These are phyloP conservation scores for Albugo laibachii DNA, from an alignment of 352 stramenopile species.

Conservation along the genomic window DNA sequence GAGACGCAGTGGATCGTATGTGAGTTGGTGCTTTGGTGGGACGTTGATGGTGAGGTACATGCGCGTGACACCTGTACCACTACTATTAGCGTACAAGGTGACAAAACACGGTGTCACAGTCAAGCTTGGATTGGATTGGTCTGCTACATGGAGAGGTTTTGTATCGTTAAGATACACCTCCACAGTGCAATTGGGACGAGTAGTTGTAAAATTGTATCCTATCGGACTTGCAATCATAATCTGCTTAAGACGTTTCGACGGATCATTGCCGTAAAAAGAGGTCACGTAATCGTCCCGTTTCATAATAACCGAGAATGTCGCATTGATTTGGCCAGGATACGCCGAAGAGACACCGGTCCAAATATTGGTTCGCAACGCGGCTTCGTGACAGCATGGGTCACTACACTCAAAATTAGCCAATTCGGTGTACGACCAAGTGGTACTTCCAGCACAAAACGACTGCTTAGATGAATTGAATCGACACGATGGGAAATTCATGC, in stretches of 20 bases:
- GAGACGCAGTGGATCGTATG: conserved; percentile 40
- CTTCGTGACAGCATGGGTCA: conserved; percentile 57
- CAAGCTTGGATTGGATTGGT: neutral
- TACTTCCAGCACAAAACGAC: conserved; percentile 28
- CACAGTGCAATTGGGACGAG: neutral
- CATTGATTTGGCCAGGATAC: conserved; percentile 47
- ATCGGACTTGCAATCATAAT: conserved; percentile 48
- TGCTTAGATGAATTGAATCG: conserved; percentile 41
- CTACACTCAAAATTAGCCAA: conserved; percentile 41
- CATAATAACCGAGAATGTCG: conserved; percentile 51
- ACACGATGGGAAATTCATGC: conserved; percentile 56
- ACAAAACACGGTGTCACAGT: conserved; percentile 26
- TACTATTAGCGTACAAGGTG: conserved; percentile 15
- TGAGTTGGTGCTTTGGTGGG: conserved; percentile 14
- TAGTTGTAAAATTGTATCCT: conserved; percentile 38
- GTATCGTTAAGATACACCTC: neutral
- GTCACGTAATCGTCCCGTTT: conserved; percentile 44
- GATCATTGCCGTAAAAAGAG: conserved; percentile 23
- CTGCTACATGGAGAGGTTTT: neutral
- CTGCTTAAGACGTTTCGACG: conserved; percentile 19
- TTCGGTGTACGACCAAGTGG: conserved; percentile 28
- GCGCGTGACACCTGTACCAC: conserved; percentile 2
- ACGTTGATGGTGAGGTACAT: conserved; percentile 55
- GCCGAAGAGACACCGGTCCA: conserved; percentile 33
- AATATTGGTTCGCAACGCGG: conserved; percentile 17